A percentile compares a stretch with the other conserved stretches of the same genome.
Evolutionary conservation across 2,329 filamentous ascomycete genomes (phyloP).

Genomic region (Apiospora pterosperma): DNA sequence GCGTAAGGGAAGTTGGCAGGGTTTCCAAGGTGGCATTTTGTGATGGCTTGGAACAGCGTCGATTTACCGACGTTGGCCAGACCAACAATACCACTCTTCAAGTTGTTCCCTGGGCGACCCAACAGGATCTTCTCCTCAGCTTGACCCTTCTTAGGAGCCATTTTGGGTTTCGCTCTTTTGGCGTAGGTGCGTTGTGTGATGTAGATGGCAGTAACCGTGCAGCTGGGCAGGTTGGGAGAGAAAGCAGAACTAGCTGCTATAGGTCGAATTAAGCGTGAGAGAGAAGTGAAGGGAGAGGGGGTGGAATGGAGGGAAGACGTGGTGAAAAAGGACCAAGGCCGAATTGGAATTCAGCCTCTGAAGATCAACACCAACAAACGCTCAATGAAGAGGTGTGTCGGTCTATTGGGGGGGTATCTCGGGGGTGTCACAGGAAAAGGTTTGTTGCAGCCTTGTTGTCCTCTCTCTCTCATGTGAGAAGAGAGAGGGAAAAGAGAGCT

Average conservation of each 20-base stretch:
- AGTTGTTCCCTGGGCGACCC: constrained; percentile 92
- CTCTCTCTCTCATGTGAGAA: constrained; percentile 2
- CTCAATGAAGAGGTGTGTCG: constrained; percentile 8
- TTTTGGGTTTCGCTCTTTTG: constrained; percentile 64
- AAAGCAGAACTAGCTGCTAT: constrained; percentile 68
- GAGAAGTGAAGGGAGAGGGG: constrained; percentile 51
- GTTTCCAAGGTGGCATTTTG: constrained; percentile 95
- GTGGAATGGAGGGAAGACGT: constrained; percentile 39
- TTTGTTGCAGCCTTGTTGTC: constrained; percentile 2
- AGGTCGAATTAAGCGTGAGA: constrained; percentile 43
- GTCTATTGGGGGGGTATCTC: constrained; percentile 5
- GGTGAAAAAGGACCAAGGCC: constrained; percentile 21
- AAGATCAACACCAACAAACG: constrained; percentile 6
- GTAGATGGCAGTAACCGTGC: constrained; percentile 33
- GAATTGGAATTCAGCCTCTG: not conserved
- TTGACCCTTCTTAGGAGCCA: constrained; percentile 92
- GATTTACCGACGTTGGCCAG: constrained; percentile 99
- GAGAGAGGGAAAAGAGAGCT: not conserved
- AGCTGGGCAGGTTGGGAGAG: constrained; percentile 47
- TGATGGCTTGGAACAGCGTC: constrained; percentile 98
- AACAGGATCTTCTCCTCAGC: constrained; percentile 95
- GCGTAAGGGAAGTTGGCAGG: constrained; percentile 99
- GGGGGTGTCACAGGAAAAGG: not conserved
- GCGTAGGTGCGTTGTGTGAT: constrained; percentile 54
- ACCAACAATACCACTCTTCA: constrained; percentile 99